Conservation (phyloP, 2,329 filamentous ascomycete species). For the Nannizziopsis barbatae region DNA sequence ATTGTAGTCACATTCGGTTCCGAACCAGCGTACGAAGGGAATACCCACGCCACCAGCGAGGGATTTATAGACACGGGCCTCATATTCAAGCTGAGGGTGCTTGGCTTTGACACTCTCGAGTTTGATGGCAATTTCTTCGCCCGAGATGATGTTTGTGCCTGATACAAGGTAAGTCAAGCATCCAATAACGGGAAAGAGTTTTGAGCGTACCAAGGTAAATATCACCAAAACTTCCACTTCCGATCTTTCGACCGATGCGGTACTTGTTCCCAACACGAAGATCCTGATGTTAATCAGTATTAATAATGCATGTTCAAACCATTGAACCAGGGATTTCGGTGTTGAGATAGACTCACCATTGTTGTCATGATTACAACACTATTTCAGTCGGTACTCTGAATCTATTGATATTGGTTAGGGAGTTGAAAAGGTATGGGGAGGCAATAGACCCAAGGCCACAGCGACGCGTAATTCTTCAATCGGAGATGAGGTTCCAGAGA, state of each 20-base stretch:
- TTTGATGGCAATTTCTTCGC: constrained; percentile 99
- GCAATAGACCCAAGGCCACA: too few species aligned
- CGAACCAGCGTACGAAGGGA: constrained; percentile 98
- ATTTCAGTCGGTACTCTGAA: background rate
- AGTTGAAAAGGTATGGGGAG: background rate
- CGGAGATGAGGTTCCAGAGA: too few species aligned
- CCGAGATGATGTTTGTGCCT: constrained; percentile 99
- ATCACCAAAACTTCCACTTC: constrained; percentile 92
- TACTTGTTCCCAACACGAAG: constrained; percentile 99
- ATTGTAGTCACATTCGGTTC: constrained; percentile 99
- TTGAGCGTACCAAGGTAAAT: constrained; percentile 67
- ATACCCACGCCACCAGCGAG: constrained; percentile 96
- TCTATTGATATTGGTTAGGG: background rate
- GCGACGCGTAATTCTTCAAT: too few species aligned
- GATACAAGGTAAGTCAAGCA: background rate
- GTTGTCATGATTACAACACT: constrained; percentile 45
- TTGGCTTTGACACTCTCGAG: constrained; percentile 99
- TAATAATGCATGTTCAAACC: background rate
- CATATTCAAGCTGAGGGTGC: constrained; percentile 97
- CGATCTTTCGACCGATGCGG: constrained; percentile 98
- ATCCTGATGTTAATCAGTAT: constrained; percentile 53
- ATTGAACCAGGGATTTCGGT: background rate
- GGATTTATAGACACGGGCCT: constrained; percentile 77
- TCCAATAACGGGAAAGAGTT: constrained; percentile 16
- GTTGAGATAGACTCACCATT: constrained; percentile 42